These are phyloP conservation scores for Lenzites betulinus DNA, from an alignment of 768 basidiomycete genomes.

Conservation along the genomic window DNA sequence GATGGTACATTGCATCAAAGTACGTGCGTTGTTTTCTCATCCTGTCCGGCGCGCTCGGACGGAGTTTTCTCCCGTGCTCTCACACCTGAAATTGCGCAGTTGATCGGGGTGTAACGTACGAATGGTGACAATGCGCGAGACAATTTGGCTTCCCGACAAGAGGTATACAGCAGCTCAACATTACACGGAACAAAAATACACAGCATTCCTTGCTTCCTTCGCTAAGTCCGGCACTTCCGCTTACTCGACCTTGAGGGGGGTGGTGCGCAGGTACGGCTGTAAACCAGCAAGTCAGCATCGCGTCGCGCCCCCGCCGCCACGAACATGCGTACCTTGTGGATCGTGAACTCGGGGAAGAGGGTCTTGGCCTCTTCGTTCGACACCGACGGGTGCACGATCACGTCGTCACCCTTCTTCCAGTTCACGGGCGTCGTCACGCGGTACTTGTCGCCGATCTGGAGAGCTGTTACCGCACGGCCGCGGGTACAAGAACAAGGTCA, in stretches of 20 bases:
- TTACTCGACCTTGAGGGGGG: conserved; percentile 45
- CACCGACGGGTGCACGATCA: conserved; percentile 88
- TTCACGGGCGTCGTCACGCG: conserved; percentile 89
- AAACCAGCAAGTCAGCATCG: conserved; percentile 3
- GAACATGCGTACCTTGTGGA: conserved; percentile 65
- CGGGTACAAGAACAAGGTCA: not conserved
- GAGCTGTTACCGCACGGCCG: conserved; percentile 41
- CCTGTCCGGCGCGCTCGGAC: not conserved
- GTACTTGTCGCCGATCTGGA: conserved; percentile 89
- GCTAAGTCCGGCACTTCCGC: conserved; percentile 55
- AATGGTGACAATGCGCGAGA: too few species aligned
- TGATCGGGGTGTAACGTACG: not conserved
- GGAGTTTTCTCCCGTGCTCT: too few species aligned
- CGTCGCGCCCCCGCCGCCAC: not conserved
- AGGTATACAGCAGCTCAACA: conserved; percentile 35
- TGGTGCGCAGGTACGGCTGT: conserved; percentile 88
- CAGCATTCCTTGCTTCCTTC: conserved; percentile 42
- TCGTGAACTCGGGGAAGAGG: conserved; percentile 81
- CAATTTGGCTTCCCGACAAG: not conserved
- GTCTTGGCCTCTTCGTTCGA: conserved; percentile 87
- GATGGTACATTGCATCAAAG: not conserved
- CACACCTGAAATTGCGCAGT: too few species aligned
- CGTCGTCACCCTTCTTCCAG: conserved; percentile 93
- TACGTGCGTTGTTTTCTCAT: not conserved
- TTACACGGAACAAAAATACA: conserved; percentile 3